Percentiles rank a stretch among this genome's conserved stretches.
Evolutionary conservation across 2,329 filamentous ascomycete genomes (phyloP).

Genomic region (Arachnomyces sp.): DNA sequence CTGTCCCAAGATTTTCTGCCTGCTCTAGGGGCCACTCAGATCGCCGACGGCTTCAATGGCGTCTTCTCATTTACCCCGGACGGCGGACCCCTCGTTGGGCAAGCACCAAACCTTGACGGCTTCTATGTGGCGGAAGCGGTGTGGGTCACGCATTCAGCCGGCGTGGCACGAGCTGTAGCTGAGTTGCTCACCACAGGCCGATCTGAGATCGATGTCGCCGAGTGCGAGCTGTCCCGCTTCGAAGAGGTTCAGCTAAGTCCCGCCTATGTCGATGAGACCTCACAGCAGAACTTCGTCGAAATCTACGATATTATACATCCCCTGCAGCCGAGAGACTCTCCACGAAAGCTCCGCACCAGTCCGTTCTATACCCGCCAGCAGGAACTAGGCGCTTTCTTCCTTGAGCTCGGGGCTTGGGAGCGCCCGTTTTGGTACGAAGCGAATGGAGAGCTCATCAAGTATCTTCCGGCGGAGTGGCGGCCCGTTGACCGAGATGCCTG

Average conservation of each 20-base stretch:
- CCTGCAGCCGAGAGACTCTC: conserved; percentile 49
- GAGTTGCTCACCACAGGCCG: conserved; percentile 51
- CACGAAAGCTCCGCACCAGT: conserved; percentile 51
- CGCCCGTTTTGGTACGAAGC: conserved; percentile 56
- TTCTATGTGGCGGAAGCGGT: conserved; percentile 60
- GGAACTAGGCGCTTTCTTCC: conserved; percentile 46
- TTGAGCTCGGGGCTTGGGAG: conserved; percentile 55
- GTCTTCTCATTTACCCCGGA: conserved; percentile 61
- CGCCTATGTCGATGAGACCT: conserved; percentile 52
- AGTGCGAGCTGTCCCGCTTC: conserved; percentile 55
- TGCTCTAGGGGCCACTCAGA: conserved; percentile 41
- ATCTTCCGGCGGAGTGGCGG: conserved; percentile 48
- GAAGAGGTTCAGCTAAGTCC: conserved; percentile 53
- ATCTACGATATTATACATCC: conserved; percentile 60
- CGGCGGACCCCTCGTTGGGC: conserved; percentile 53
- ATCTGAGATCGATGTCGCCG: conserved; percentile 50
- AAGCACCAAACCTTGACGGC: conserved; percentile 51
- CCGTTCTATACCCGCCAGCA: conserved; percentile 51
- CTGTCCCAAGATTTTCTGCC: conserved; percentile 50
- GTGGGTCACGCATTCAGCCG: conserved; percentile 60
- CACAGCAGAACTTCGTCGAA: conserved; percentile 55
- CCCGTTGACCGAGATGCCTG: conserved; percentile 52
- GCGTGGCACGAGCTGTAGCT: conserved; percentile 54
- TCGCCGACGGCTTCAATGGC: conserved; percentile 57
- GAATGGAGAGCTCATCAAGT: conserved; percentile 46